Conservation (phyloP, 768 basidiomycete genomes). For the Paxillus ammoniavirescens region DNA sequence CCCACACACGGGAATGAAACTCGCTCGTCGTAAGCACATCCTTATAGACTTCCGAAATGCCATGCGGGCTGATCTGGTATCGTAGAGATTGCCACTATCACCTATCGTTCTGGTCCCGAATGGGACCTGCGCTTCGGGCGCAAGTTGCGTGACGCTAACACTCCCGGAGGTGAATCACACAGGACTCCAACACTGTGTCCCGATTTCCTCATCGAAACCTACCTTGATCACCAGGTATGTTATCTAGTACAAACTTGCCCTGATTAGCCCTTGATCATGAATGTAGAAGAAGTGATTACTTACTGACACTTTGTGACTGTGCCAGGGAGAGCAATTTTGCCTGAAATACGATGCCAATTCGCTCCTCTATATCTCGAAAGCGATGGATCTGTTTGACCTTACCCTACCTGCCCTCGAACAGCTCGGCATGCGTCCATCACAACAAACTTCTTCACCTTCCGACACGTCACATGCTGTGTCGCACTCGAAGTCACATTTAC, state of each 20-base stretch:
- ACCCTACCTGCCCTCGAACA: constrained; percentile 71
- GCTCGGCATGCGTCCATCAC: constrained; percentile 51
- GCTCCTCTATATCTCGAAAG: constrained; percentile 97
- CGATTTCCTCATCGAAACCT: constrained; percentile 98
- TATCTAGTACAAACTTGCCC: background rate
- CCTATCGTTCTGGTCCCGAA: constrained; percentile 97
- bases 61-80: background rate
- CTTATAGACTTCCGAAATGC: background rate
- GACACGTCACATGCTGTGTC: constrained; percentile 34
- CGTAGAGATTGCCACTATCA: constrained; percentile 97
- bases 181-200: constrained; percentile 80
- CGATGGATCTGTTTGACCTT: constrained; percentile 99
- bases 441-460: constrained; percentile 14
- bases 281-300: background rate
- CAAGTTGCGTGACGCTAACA: constrained; percentile 45
- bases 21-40: constrained; percentile 81
- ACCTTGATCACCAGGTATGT: constrained; percentile 84
- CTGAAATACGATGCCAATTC: constrained; percentile 99
- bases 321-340: constrained; percentile 92
- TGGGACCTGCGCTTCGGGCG: constrained; percentile 99
- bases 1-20: constrained; percentile 97
- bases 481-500: constrained; percentile 68
- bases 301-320: constrained; percentile 3
- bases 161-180: constrained; percentile 12
- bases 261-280: too few relatives aligned